These are phyloP conservation scores for Talaromyces sp. DNA, from an alignment of 2,329 filamentous ascomycete genomes.

Conservation along the genomic window DNA sequence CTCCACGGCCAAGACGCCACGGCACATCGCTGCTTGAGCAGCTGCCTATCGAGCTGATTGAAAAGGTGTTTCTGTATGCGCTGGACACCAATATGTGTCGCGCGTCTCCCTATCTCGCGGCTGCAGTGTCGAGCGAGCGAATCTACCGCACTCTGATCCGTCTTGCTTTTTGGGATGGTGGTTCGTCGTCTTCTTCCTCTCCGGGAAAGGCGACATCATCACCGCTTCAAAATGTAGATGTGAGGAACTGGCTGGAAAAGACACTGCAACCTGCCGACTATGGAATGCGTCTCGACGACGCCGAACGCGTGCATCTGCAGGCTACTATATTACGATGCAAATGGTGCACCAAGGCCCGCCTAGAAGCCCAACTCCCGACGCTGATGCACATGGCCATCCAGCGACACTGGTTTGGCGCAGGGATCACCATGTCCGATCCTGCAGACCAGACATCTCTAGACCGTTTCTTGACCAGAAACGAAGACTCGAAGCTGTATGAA, in stretches of 20 bases:
- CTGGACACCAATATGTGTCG: constrained; percentile 43
- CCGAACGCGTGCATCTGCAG: constrained; percentile 31
- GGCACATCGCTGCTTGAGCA: constrained; percentile 37
- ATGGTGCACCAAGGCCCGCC: constrained; percentile 36
- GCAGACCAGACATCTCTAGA: background rate
- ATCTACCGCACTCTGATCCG: constrained; percentile 39
- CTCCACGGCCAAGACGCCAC: constrained; percentile 1
- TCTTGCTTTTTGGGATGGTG: constrained; percentile 37
- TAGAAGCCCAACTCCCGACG: constrained; percentile 30
- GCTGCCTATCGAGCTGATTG: constrained; percentile 49
- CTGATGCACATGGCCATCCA: constrained; percentile 31
- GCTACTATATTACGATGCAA: constrained; percentile 28
- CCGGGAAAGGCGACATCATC: background rate
- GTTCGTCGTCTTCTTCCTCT: background rate
- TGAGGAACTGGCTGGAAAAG: background rate
- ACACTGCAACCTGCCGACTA: constrained; percentile 33
- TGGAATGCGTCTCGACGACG: constrained; percentile 17
- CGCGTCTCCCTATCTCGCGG: constrained; percentile 38
- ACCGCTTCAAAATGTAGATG: background rate
- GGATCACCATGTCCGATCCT: constrained; percentile 18
- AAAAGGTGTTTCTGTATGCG: constrained; percentile 48
- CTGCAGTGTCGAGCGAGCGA: constrained; percentile 35
- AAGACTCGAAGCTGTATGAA: background rate
- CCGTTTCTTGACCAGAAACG: constrained; percentile 10
- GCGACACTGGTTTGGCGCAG: constrained; percentile 27